A percentile compares a stretch with the other conserved stretches of the same genome.
These are phyloP conservation scores for Dothidotthia symphoricarpi DNA, from an alignment of 2,329 filamentous ascomycete genomes.

Conservation along the genomic window DNA sequence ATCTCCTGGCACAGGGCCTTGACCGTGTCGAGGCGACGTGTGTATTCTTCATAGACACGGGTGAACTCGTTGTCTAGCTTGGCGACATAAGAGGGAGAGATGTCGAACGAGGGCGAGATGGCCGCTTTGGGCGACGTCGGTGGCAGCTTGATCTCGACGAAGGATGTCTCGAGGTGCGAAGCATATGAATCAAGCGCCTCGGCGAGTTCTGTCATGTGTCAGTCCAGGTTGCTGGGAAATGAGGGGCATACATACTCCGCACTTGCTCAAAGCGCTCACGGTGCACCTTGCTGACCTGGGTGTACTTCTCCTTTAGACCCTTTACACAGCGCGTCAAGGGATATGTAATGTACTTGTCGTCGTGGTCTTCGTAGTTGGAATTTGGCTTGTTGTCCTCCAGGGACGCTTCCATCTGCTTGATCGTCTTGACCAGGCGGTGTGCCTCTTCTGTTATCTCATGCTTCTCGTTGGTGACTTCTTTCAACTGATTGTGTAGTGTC, in stretches of 20 bases:
- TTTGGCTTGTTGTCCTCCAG: constrained; percentile 72
- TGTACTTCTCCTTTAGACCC: constrained; percentile 80
- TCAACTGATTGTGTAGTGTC: constrained; percentile 85
- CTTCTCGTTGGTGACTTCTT: constrained; percentile 81
- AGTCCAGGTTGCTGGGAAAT: constrained; percentile 4
- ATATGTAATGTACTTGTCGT: constrained; percentile 74
- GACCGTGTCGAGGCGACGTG: constrained; percentile 73
- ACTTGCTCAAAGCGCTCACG: constrained; percentile 93
- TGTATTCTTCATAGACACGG: constrained; percentile 95
- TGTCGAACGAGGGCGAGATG: constrained; percentile 79
- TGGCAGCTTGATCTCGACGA: constrained; percentile 80
- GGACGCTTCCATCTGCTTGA: constrained; percentile 90
- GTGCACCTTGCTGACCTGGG: constrained; percentile 75
- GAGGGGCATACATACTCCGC: constrained; percentile 63
- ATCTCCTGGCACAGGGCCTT: constrained; percentile 76
- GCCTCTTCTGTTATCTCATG: constrained; percentile 88
- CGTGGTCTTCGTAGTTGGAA: constrained; percentile 64
- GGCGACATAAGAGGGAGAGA: constrained; percentile 86
- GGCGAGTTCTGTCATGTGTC: constrained; percentile 67
- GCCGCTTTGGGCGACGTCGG: constrained; percentile 75
- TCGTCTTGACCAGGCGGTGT: constrained; percentile 76
- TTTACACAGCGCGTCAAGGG: constrained; percentile 79
- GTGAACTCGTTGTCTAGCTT: constrained; percentile 88
- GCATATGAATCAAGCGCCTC: constrained; percentile 94
- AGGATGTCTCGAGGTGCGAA: constrained; percentile 86